Conservation (phyloP, 192 early-diverging fungal genomes). For the Entomortierella lignicola region DNA sequence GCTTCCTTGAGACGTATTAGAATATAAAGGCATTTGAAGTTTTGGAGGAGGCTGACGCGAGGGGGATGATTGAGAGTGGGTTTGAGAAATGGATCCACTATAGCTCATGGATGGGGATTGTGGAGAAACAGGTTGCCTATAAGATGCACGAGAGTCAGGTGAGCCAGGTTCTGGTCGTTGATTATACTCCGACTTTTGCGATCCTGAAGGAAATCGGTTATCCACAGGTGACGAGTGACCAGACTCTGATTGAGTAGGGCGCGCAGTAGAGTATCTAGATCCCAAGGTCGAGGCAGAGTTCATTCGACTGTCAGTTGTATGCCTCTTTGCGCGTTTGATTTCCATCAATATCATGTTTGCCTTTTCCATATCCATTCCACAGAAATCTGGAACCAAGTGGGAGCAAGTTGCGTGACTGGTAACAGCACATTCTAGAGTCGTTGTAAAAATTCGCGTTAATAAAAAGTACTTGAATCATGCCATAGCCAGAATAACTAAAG, state of each 20-base stretch:
- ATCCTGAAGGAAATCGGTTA: slow-evolving; percentile 41
- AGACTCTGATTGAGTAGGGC: slow-evolving; percentile 23
- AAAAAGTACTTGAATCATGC: too few species aligned
- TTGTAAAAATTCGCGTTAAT: neutral
- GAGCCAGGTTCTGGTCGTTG: slow-evolving; percentile 43
- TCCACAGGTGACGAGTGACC: slow-evolving; percentile 47
- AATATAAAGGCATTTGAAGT: slow-evolving; percentile 39
- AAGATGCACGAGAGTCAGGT: slow-evolving; percentile 42
- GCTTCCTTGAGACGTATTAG: slow-evolving; percentile 36
- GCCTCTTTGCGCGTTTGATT: slow-evolving; percentile 73
- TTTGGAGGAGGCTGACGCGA: slow-evolving; percentile 48
- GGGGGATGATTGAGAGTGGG: slow-evolving; percentile 31
- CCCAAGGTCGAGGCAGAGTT: slow-evolving; percentile 33
- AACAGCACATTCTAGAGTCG: slow-evolving; percentile 76
- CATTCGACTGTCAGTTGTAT: slow-evolving; percentile 50
- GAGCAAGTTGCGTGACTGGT: slow-evolving; percentile 88
- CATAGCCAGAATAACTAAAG: too few species aligned
- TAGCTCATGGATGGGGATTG: slow-evolving; percentile 23
- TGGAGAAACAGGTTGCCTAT: slow-evolving; percentile 41
- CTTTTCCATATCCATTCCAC: slow-evolving; percentile 89
- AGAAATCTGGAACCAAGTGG: slow-evolving; percentile 90
- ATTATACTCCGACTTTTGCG: slow-evolving; percentile 18
- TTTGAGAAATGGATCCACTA: neutral
- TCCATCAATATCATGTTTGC: slow-evolving; percentile 89
- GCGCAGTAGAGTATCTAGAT: slow-evolving; percentile 26